Percentiles rank a stretch among this genome's conserved stretches.
phyloP scores from a whole-genome alignment of 1,284 basidiomycete genomes.

The Pisolithus thermaeus region DNA sequence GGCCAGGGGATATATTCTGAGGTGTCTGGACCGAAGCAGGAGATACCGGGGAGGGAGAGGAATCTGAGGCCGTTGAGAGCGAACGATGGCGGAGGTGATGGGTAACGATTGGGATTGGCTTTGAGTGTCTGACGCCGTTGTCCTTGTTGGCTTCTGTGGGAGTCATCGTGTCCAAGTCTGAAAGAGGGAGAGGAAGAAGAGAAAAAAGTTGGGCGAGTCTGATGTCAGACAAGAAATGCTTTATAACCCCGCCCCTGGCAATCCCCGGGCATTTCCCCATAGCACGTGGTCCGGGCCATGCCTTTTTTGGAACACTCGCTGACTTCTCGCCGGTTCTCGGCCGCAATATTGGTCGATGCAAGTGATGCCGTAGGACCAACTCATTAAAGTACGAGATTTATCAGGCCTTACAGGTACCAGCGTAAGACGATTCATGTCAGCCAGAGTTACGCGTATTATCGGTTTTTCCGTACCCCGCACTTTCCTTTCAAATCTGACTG shows the following conservation, averaged over 20 bases:
- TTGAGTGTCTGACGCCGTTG: conserved; percentile 41
- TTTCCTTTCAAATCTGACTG: no score
- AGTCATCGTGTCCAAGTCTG: background rate
- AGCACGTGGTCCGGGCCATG: conserved; percentile 18
- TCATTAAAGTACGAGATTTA: no score
- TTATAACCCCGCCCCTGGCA: conserved; percentile 25
- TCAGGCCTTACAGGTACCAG: no score
- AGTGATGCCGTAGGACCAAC: no score
- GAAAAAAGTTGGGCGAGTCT: conserved; percentile 2
- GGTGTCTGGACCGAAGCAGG: conserved; percentile 40
- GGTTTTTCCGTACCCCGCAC: no score
- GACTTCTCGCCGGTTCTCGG: no score
- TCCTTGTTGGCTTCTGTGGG: conserved; percentile 13
- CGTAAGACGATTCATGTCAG: no score
- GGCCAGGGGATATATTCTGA: conserved; percentile 29
- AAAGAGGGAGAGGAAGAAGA: background rate
- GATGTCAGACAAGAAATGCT: conserved; percentile 2
- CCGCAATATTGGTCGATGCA: no score
- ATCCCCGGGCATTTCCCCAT: conserved; percentile 18
- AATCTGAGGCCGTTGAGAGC: conserved; percentile 50
- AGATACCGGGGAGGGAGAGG: conserved; percentile 45
- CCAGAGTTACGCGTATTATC: no score
- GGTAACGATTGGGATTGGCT: conserved; percentile 59
- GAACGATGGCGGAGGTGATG: conserved; percentile 43
- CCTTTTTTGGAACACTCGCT: no score